Evolutionary conservation across 2,329 filamentous ascomycete genomes (phyloP).

Genomic region (Neofusicoccum ribis): DNA sequence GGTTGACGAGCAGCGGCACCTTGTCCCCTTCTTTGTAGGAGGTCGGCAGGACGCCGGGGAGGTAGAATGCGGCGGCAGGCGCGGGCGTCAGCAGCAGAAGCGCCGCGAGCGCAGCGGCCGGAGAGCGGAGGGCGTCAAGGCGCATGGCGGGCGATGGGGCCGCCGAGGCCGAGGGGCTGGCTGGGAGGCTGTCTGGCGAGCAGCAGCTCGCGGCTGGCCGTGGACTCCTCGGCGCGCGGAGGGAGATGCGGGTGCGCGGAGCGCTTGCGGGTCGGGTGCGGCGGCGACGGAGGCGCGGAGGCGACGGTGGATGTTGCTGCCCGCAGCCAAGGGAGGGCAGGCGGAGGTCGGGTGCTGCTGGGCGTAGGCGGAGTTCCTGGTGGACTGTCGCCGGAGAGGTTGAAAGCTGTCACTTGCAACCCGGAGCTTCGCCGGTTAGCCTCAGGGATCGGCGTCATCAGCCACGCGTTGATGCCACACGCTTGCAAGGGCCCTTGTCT

Average conservation of each 20-base stretch:
- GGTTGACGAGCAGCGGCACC: conserved; percentile 90
- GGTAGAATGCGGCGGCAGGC: conserved; percentile 73
- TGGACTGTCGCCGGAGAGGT: background rate
- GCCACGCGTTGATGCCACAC: conserved; percentile 15
- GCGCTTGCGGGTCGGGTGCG: background rate
- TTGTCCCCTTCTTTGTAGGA: conserved; percentile 79
- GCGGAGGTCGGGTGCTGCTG: background rate
- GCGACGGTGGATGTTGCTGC: background rate
- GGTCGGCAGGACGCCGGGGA: conserved; percentile 91
- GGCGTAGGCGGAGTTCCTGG: background rate
- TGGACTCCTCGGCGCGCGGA: conserved; percentile 16
- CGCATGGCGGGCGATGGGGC: conserved; percentile 29
- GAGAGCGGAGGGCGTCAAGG: conserved; percentile 28
- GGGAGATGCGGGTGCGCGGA: background rate
- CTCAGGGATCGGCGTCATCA: conserved; percentile 17
- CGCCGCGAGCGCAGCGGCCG: conserved; percentile 37
- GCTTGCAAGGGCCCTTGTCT: background rate
- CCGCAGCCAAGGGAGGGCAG: background rate
- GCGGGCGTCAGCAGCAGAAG: conserved; percentile 37
- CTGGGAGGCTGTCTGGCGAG: background rate
- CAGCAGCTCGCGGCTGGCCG: conserved; percentile 15
- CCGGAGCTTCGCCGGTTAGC: conserved; percentile 16
- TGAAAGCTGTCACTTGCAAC: conserved; percentile 18
- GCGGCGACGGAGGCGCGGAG: background rate
- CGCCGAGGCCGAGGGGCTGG: background rate